Evolutionary conservation across 2,329 filamentous ascomycete species (phyloP), one percentile per base, ranked within the genome.

Genomic region (Apiospora malaysiana): DNA sequence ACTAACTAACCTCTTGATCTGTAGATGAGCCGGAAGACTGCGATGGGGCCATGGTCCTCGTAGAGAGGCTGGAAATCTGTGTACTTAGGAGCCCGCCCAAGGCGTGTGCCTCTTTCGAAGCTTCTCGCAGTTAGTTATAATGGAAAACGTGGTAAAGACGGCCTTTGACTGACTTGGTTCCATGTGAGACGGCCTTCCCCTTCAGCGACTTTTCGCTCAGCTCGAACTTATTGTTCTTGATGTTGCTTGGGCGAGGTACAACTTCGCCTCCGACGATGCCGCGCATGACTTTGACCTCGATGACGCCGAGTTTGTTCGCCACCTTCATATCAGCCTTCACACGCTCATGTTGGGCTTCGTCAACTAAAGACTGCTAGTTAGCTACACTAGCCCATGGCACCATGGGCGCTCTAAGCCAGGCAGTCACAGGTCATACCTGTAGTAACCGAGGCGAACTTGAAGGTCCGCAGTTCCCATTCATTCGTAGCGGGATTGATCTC

Each of bases 131-230:
- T 49, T 21, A 71, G 32, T 25, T 46, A 68, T n/a, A 18, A 66
- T 27, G 8, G 1, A 2, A n/a, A 27, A 37, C 2, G 63, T 7
- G 21, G 68, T 14, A 69, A 25, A 7, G 9, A 1, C 7, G 32
- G 21, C 27, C 23, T 21, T n/a, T 40, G 56, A 63, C 65, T 71
- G 71, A 82, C 80, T 68, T 74, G 18, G 79, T 79, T 5, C 78
- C 78, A 45, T 82, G 80, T 0, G 79, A 81, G 9, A 82, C 71
- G 0, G 77, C 76, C 65, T 75, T 77, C 9, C 80, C 80, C 45
- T 82, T 81, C 4, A 82, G 72, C 0, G 80, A 76, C 69, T 81
- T 78, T 59, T 82, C 80, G 0, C 80, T 72, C 1, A 82, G 73
- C 69, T 79, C 76, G 8, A 73, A 71, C 4, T 66, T 27, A 14